phyloP scores from a whole-genome alignment of 345 rosid genomes.

The Euclidium syriacum region DNA sequence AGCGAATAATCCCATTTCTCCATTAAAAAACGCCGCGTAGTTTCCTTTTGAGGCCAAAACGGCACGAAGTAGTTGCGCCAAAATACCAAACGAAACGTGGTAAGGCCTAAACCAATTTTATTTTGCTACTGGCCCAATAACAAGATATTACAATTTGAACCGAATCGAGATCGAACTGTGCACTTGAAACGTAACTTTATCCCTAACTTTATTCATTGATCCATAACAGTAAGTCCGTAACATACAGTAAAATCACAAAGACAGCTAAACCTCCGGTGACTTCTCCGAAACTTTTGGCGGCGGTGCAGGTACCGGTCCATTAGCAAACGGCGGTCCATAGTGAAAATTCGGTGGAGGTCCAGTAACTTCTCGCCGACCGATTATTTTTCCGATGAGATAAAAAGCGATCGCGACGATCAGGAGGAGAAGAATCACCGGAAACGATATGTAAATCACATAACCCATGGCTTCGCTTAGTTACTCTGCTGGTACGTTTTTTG shows the following conservation, averaged over 20 bases:
- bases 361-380: constrained; percentile 26
- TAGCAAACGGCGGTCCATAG: constrained; percentile 7
- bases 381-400: constrained; percentile 20
- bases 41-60: background rate
- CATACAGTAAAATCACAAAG: too few species aligned
- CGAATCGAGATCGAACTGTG: too few species aligned
- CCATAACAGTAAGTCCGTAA: background rate
- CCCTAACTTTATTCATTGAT: too few species aligned
- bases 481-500: background rate
- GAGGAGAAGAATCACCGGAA: constrained; percentile 30
- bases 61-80: background rate
- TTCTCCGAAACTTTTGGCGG: constrained; percentile 17
- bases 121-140: background rate
- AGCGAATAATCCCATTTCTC: constrained; percentile 11
- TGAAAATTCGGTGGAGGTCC: background rate
- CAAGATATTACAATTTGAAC: background rate
- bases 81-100: background rate
- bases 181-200: too few species aligned
- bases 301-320: constrained; percentile 16
- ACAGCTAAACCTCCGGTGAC: constrained; percentile 14
- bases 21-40: constrained; percentile 12
- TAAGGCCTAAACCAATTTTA: too few species aligned
- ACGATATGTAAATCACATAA: constrained; percentile 24
- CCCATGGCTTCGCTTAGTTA: constrained; percentile 12
- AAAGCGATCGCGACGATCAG: constrained; percentile 27